These are phyloP conservation scores for Amyloporia xantha DNA, from an alignment of 768 basidiomycete genomes.

Conservation along the genomic window DNA sequence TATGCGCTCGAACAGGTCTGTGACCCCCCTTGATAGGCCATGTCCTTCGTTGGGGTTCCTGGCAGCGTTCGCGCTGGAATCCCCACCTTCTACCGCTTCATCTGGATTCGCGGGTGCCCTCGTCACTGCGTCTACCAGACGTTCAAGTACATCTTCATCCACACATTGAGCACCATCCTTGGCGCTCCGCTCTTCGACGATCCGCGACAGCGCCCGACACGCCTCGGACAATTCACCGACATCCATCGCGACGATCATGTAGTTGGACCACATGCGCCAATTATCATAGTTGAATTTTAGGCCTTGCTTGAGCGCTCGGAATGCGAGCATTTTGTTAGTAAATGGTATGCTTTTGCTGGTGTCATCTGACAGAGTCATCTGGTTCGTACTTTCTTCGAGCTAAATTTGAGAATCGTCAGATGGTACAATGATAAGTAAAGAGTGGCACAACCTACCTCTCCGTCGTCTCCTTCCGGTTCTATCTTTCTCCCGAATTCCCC, in stretches of 20 bases:
- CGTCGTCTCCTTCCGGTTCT: conserved; percentile 23
- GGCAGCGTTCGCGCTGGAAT: conserved; percentile 18
- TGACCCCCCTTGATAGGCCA: conserved; percentile 60
- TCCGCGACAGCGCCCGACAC: conserved; percentile 71
- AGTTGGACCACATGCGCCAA: conserved; percentile 99
- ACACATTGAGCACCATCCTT: conserved; percentile 50
- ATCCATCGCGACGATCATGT: conserved; percentile 89
- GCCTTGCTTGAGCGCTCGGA: conserved; percentile 88
- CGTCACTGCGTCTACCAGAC: conserved; percentile 83
- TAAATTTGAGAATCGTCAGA: neutral
- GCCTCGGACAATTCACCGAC: conserved; percentile 90
- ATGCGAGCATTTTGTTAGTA: conserved; percentile 80
- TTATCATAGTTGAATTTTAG: conserved; percentile 80
- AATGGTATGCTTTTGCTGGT: conserved; percentile 40
- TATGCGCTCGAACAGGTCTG: conserved; percentile 65
- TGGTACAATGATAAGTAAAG: neutral
- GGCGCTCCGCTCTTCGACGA: conserved; percentile 68
- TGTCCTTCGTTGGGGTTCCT: conserved; percentile 56
- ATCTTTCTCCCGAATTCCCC: conserved; percentile 35
- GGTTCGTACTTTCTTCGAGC: conserved; percentile 6
- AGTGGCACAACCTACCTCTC: conserved; percentile 11
- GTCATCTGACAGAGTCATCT: conserved; percentile 7
- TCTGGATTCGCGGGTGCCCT: conserved; percentile 37
- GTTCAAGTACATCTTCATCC: conserved; percentile 84
- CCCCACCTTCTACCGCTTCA: conserved; percentile 25